Conservation (phyloP, 441 rosid genomes). For the Hura crepitans region DNA sequence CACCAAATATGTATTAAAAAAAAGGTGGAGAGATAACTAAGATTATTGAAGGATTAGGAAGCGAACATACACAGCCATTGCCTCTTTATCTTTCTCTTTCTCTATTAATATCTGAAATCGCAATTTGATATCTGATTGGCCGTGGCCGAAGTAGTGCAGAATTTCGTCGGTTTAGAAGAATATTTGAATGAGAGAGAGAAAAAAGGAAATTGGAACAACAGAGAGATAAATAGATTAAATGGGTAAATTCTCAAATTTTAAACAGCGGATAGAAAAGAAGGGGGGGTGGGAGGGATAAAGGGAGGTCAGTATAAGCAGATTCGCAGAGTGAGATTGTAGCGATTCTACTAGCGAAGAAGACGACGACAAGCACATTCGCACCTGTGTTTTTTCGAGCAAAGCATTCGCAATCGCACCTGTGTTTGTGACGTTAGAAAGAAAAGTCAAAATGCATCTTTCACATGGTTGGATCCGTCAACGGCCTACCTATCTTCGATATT, state of each 20-base stretch:
- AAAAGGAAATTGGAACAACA: not conserved
- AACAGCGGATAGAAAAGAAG: not conserved
- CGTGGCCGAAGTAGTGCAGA: not conserved
- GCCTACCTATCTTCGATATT: not conserved
- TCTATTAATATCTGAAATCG: not conserved
- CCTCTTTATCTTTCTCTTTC: not conserved
- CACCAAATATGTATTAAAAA: not conserved
- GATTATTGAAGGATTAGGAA: not conserved
- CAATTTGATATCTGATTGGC: not conserved
- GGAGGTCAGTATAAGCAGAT: not conserved
- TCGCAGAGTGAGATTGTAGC: not conserved
- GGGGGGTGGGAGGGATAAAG: no score
- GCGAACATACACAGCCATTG: slow-evolving; percentile 28
- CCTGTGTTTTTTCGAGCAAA: not conserved
- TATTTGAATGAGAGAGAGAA: not conserved
- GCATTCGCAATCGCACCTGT: no score
- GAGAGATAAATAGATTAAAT: not conserved
- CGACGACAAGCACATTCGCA: not conserved
- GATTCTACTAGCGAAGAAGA: not conserved
- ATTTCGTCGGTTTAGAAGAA: not conserved
- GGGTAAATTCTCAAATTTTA: not conserved
- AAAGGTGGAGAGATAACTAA: not conserved
- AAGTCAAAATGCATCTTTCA: not conserved
- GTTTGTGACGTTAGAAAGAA: not conserved
- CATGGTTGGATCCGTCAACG: not conserved